Percentiles rank a stretch among this genome's conserved stretches.
Evolutionary conservation across 1,139 yeast genomes (phyloP).

Genomic region (Entelexis paramagnoliae): DNA sequence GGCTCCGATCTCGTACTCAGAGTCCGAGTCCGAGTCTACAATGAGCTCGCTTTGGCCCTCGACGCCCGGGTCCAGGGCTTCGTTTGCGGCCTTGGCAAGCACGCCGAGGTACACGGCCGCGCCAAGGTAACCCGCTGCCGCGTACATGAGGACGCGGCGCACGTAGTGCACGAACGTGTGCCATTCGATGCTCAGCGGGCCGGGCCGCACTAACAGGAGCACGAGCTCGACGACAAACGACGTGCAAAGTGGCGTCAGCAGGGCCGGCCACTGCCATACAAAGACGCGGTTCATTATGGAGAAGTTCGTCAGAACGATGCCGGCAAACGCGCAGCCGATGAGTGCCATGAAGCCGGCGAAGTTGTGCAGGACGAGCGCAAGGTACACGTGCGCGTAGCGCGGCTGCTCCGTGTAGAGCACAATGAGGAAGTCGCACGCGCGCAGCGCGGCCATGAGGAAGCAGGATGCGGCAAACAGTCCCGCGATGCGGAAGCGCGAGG

Average conservation of each 20-base stretch:
- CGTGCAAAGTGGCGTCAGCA: conserved; percentile 2
- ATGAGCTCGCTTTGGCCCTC: conserved; percentile 25
- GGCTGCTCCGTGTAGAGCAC: conserved; percentile 5
- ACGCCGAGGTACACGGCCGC: conserved; percentile 24
- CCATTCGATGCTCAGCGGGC: background rate
- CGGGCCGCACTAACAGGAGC: background rate
- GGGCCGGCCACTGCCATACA: conserved; percentile 25
- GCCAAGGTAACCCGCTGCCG: conserved; percentile 23
- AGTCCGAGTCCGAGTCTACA: conserved; percentile 23
- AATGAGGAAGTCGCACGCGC: conserved; percentile 9
- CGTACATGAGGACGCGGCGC: conserved; percentile 15
- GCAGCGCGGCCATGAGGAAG: conserved; percentile 9
- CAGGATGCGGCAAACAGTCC: background rate
- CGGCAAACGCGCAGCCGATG: conserved; percentile 20
- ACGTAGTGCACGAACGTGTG: background rate
- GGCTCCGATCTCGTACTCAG: conserved; percentile 18
- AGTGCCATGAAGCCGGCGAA: conserved; percentile 21
- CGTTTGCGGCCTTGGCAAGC: conserved; percentile 22
- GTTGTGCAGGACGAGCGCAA: conserved; percentile 20
- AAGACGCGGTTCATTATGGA: conserved; percentile 18
- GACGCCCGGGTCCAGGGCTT: conserved; percentile 23
- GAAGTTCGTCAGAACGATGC: conserved; percentile 20
- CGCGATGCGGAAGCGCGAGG: background rate
- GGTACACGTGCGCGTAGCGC: conserved; percentile 13
- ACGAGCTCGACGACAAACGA: background rate